phyloP scores from a whole-genome alignment of 78 protist genomes.

The Planoprotostelium fungivorum region DNA sequence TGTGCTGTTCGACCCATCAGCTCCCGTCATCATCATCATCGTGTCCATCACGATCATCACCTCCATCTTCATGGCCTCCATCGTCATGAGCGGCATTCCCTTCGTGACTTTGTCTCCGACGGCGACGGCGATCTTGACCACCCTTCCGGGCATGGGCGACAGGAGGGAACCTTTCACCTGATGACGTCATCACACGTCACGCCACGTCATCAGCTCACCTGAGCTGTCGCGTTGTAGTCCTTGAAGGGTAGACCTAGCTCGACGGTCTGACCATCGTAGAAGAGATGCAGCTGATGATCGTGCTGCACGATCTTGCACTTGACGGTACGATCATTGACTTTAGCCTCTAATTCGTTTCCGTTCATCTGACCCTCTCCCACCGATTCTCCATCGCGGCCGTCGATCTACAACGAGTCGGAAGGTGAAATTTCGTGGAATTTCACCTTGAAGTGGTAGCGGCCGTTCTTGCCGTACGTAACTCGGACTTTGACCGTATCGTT shows the following conservation, averaged over 20 bases:
- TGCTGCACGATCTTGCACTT: constrained; percentile 3
- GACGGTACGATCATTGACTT: constrained; percentile 7
- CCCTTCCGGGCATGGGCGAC: constrained; percentile 70
- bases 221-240: not conserved
- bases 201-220: not conserved
- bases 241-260: constrained; percentile 30
- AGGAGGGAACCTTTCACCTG: constrained; percentile 29
- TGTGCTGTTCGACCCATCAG: constrained; percentile 23
- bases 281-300: constrained; percentile 5
- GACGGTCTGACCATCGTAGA: constrained; percentile 26
- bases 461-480: constrained; percentile 17
- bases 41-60: not conserved
- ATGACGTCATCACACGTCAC: not conserved
- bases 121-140: constrained; percentile 38
- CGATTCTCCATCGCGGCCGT: not conserved
- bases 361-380: not conserved
- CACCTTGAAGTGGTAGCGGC: not conserved
- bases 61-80: constrained; percentile 79
- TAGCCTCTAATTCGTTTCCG: not conserved
- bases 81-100: constrained; percentile 42
- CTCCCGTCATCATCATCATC: too few species aligned
- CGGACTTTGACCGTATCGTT: constrained; percentile 4
- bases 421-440: not conserved
- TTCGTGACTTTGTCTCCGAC: constrained; percentile 52
- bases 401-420: not conserved